Evolutionary conservation across 305 asterid genomes (phyloP).

Genomic region (Nicotiana rustica): DNA sequence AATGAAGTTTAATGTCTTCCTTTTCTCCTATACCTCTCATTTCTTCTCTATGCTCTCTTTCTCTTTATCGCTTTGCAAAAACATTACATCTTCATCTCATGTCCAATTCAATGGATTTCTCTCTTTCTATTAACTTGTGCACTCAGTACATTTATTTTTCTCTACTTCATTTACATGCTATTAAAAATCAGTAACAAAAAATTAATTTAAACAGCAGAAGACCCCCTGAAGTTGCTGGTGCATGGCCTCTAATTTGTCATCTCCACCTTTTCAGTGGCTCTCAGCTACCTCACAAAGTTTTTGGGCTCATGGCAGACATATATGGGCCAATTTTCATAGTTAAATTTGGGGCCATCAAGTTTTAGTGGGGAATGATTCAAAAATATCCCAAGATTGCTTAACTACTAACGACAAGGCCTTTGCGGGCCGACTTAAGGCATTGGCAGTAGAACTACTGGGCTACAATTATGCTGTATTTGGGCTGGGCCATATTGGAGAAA

Average conservation of each 20-base stretch:
- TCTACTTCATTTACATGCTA: neutral
- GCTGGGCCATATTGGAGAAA: conserved; percentile 46
- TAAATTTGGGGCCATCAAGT: conserved; percentile 43
- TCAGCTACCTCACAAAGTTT: conserved; percentile 40
- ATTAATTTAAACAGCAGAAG: neutral
- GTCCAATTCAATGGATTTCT: neutral
- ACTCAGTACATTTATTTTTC: neutral
- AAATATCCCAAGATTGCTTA: no score
- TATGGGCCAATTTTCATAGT: conserved; percentile 53
- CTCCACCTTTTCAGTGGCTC: conserved; percentile 44
- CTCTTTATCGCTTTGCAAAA: no score
- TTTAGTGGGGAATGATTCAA: no score
- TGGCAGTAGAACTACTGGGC: conserved; percentile 33
- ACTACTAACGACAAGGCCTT: no score
- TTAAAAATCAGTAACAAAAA: neutral
- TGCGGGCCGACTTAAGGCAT: no score
- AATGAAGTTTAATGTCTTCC: no score
- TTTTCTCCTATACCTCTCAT: no score
- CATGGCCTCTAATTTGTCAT: conserved; percentile 55
- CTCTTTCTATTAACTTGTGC: neutral
- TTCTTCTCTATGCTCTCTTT: no score
- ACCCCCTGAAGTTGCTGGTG: conserved; percentile 51
- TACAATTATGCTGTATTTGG: conserved; percentile 48
- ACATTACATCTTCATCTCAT: neutral
- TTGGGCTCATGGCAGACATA: conserved; percentile 49